Evolutionary conservation across 179 eudicot genomes (phyloP).

Genomic region (Beta macrorhiza): DNA sequence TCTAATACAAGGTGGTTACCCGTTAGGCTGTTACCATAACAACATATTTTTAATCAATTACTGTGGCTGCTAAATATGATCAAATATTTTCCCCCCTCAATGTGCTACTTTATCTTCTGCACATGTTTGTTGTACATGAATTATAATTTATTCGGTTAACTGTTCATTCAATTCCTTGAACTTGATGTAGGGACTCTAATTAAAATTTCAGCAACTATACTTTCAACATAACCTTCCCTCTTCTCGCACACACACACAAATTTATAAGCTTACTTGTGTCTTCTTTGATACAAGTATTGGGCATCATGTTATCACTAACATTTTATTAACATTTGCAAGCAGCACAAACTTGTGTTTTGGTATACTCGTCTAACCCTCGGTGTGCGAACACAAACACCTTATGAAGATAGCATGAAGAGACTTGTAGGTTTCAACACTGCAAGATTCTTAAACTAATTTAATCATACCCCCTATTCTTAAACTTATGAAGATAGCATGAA

Average conservation of each 20-base stretch:
- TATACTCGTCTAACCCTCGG: conserved; percentile 91
- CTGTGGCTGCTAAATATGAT: background rate
- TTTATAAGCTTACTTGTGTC: background rate
- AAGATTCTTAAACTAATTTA: conserved; percentile 19
- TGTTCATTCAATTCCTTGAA: background rate
- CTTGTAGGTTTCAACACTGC: conserved; percentile 66
- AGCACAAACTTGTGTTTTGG: conserved; percentile 91
- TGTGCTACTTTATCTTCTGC: background rate
- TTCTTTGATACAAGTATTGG: background rate
- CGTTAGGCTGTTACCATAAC: background rate
- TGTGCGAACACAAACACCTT: conserved; percentile 75
- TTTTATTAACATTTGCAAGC: conserved; percentile 19
- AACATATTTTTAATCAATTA: background rate
- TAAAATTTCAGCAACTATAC: too few species aligned
- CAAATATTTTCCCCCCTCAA: background rate
- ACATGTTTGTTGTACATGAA: background rate
- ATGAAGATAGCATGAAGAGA: conserved; percentile 47
- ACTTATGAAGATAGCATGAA: conserved; percentile 62
- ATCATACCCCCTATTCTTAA: background rate
- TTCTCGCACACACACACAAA: background rate
- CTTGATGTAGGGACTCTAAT: too few species aligned
- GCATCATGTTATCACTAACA: background rate
- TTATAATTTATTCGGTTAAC: background rate
- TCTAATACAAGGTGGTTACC: background rate
- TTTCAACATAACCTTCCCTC: too few species aligned